Evolutionary conservation across 2,329 filamentous ascomycete species (phyloP).

Genomic region (Dichotomopilus funicola): DNA sequence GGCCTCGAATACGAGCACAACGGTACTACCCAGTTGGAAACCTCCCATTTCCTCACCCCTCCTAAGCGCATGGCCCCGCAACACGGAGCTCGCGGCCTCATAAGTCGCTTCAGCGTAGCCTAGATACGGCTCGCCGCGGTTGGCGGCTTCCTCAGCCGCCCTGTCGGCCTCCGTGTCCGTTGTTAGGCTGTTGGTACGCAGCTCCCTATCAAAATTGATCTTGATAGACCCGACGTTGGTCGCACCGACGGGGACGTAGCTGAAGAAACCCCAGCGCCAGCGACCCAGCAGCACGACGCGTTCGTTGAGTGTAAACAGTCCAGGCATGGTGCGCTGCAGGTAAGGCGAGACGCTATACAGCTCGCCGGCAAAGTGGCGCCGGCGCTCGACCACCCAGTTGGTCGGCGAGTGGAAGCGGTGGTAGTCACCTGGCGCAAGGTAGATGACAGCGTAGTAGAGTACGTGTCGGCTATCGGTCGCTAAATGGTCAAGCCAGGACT

Average conservation of each 20-base stretch:
- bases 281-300: constrained; percentile 86
- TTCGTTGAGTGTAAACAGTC: constrained; percentile 94
- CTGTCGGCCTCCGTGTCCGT: constrained; percentile 89
- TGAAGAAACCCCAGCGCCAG: constrained; percentile 98
- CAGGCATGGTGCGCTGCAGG: constrained; percentile 83
- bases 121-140: constrained; percentile 73
- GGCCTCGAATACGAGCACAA: constrained; percentile 95
- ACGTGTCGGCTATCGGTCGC: constrained; percentile 58
- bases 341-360: constrained; percentile 94
- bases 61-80: constrained; percentile 76
- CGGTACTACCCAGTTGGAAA: constrained; percentile 89
- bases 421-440: constrained; percentile 95
- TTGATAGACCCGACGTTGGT: constrained; percentile 97
- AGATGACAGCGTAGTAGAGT: constrained; percentile 91
- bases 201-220: constrained; percentile 91
- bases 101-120: constrained; percentile 94
- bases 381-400: constrained; percentile 88
- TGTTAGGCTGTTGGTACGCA: constrained; percentile 84
- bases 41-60: constrained; percentile 97
- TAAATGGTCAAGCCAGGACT: constrained; percentile 64
- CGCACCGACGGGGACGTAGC: constrained; percentile 88
- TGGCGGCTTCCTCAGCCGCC: constrained; percentile 71
- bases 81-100: constrained; percentile 63
- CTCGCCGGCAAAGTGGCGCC: constrained; percentile 96
- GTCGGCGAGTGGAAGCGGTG: constrained; percentile 96